phyloP scores from a whole-genome alignment of 257 asterid genomes.

The Lycium ferocissimum region DNA sequence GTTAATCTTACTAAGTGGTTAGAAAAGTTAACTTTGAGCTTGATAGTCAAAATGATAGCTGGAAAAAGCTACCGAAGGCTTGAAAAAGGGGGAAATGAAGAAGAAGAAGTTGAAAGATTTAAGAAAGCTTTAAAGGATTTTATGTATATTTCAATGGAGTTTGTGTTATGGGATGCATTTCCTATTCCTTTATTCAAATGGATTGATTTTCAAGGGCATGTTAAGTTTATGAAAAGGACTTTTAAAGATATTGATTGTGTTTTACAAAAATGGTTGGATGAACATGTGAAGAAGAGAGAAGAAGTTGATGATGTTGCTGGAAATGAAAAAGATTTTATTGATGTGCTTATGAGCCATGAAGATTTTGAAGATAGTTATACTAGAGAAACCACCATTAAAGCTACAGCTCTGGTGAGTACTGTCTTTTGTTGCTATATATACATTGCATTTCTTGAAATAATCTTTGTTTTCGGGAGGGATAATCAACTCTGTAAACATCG shows the following conservation, averaged over 20 bases:
- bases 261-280: conserved; percentile 32
- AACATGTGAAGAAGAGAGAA: conserved; percentile 18
- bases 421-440: background rate
- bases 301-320: background rate
- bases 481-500: too few species aligned
- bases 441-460: conserved; percentile 14
- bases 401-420: conserved; percentile 23
- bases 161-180: conserved; percentile 27
- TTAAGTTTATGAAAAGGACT: conserved; percentile 25
- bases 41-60: conserved; percentile 34
- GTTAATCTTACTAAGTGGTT: conserved; percentile 28
- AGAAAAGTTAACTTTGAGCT: conserved; percentile 29
- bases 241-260: conserved; percentile 29
- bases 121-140: conserved; percentile 31
- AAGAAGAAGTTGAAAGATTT: conserved; percentile 27
- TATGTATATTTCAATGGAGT: conserved; percentile 12
- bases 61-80: conserved; percentile 26
- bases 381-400: conserved; percentile 28
- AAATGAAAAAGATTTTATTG: conserved; percentile 29
- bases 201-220: conserved; percentile 32
- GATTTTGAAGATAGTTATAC: conserved; percentile 11
- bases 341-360: conserved; percentile 28
- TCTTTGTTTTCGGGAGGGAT: too few species aligned
- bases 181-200: conserved; percentile 26
- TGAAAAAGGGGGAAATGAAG: background rate